phyloP scores from a whole-genome alignment of 495 filamentous ascomycete species.

The Podospora pseudoanserina region DNA sequence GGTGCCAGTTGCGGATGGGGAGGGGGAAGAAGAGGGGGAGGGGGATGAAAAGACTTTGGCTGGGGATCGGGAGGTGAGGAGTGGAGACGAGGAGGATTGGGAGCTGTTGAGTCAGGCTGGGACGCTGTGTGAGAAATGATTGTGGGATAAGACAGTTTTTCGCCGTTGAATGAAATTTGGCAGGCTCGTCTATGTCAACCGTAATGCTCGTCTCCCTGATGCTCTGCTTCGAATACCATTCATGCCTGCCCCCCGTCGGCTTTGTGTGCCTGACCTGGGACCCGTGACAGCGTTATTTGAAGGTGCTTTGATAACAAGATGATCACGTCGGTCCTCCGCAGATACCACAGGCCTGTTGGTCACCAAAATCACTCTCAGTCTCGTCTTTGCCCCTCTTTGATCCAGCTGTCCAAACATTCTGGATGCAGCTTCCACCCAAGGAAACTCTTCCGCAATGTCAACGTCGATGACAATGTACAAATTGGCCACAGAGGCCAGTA shows the following conservation, averaged over 20 bases:
- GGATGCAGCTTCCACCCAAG: too few species aligned
- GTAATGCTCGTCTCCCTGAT: not conserved
- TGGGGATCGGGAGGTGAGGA: not conserved
- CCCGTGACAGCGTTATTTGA: too few species aligned
- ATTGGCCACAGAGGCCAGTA: too few species aligned
- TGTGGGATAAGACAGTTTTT: not conserved
- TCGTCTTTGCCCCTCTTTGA: too few species aligned
- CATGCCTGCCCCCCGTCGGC: not conserved
- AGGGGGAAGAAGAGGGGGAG: not conserved
- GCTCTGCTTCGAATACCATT: too few species aligned
- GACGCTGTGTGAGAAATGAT: not conserved
- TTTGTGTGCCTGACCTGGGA: not conserved
- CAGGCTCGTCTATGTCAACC: not conserved
- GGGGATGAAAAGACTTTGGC: constrained; percentile 9
- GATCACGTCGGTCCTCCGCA: too few species aligned
- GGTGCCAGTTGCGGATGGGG: not conserved
- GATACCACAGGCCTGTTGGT: too few species aligned
- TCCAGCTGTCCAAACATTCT: too few species aligned
- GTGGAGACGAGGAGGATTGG: constrained; percentile 3
- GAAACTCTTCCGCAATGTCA: too few species aligned
- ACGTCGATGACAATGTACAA: too few species aligned
- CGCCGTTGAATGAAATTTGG: not conserved
- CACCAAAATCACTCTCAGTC: too few species aligned
- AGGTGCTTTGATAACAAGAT: too few species aligned
- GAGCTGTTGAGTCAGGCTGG: constrained; percentile 9